phyloP scores from a whole-genome alignment of 192 early-diverging fungal species.

The Jimgerdemannia lactiflua region DNA sequence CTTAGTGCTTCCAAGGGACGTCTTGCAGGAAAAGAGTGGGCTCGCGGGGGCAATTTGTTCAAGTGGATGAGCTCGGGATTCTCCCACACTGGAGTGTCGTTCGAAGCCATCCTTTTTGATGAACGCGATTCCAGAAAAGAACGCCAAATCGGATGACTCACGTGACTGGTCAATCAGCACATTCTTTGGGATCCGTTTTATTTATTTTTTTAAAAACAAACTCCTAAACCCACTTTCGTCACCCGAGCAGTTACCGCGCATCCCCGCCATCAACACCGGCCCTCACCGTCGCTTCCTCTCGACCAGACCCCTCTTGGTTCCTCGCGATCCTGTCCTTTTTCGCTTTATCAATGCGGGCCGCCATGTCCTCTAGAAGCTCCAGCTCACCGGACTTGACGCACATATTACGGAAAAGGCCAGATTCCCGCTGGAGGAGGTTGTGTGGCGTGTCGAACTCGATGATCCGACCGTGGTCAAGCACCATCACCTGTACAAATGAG shows the following conservation, averaged over 20 bases:
- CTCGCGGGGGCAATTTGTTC: slow-evolving; percentile 6
- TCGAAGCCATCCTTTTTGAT: background rate
- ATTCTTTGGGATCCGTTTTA: no score
- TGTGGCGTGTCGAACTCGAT: slow-evolving; percentile 76
- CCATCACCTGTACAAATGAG: slow-evolving; percentile 22
- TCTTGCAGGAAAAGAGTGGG: slow-evolving; percentile 9
- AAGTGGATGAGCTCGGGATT: slow-evolving; percentile 7
- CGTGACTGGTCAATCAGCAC: no score
- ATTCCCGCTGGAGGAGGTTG: slow-evolving; percentile 57
- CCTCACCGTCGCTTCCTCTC: no score
- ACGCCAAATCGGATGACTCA: no score
- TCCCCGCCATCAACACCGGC: no score
- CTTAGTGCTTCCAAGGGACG: background rate
- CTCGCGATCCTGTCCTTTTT: slow-evolving; percentile 3
- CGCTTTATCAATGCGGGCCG: slow-evolving; percentile 16
- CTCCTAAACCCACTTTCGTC: no score
- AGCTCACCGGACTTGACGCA: slow-evolving; percentile 83
- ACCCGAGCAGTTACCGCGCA: no score
- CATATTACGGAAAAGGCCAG: slow-evolving; percentile 73
- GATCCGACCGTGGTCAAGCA: slow-evolving; percentile 76
- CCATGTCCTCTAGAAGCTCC: slow-evolving; percentile 61
- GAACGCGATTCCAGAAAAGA: no score
- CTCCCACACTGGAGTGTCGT: slow-evolving; percentile 3
- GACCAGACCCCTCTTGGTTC: no score
- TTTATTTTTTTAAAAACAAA: no score